A percentile compares a stretch with the other conserved stretches of the same genome.
These are phyloP conservation scores for Castanea sativa DNA, from an alignment of 306 rosid species.

Conservation along the genomic window DNA sequence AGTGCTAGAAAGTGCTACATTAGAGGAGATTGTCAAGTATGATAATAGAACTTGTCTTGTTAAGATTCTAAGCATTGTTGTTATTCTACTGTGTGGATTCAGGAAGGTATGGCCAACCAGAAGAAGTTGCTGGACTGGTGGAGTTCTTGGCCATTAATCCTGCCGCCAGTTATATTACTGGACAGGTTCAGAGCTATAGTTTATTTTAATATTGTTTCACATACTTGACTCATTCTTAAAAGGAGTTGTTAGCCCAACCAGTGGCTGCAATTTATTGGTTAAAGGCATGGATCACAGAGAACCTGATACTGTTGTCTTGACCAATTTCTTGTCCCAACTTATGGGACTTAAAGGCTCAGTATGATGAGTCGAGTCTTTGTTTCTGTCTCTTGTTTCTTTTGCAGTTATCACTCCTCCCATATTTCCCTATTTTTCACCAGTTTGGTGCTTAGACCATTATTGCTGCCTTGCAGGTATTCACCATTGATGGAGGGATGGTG, in stretches of 20 bases:
- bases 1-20: not conserved
- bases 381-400: not conserved
- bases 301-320: not conserved
- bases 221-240: not conserved
- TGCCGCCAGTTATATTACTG: slow-evolving; percentile 89
- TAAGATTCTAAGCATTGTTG: not conserved
- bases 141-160: slow-evolving; percentile 90
- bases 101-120: slow-evolving; percentile 94
- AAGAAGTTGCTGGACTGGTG: slow-evolving; percentile 97
- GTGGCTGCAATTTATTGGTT: not conserved
- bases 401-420: not conserved
- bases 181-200: slow-evolving; percentile 54
- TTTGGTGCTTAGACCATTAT: not conserved
- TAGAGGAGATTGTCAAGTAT: slow-evolving; percentile 1
- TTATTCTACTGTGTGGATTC: slow-evolving; percentile 30
- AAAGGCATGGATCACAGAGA: not conserved
- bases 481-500: slow-evolving; percentile 97
- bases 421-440: not conserved
- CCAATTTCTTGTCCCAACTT: not conserved
- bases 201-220: not conserved
- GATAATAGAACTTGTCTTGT: slow-evolving; percentile 16
- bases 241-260: not conserved
- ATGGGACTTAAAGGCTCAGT: not conserved
- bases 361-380: not conserved
- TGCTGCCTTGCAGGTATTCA: slow-evolving; percentile 59